Evolutionary conservation across 495 filamentous ascomycete genomes (phyloP).

Genomic region (Tuber borchii): DNA sequence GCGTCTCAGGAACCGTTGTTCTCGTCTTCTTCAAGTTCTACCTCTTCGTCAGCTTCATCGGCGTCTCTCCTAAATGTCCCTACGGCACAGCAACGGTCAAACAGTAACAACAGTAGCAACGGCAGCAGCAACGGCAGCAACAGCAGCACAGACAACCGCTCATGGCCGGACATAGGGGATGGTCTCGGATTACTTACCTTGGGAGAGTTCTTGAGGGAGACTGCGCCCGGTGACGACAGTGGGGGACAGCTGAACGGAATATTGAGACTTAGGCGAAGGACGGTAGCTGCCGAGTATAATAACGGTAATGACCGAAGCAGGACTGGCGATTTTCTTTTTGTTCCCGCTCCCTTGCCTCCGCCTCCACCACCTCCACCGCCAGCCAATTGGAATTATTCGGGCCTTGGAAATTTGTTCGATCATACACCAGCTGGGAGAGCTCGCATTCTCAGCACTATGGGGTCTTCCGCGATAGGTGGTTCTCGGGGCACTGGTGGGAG

Average conservation of each 20-base stretch:
- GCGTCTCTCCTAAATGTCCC: conserved; percentile 12
- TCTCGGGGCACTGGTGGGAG: background rate
- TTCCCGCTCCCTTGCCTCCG: background rate
- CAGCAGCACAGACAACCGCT: conserved; percentile 11
- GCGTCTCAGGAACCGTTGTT: background rate
- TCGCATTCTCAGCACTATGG: conserved; percentile 19
- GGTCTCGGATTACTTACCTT: conserved; percentile 27
- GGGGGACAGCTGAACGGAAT: conserved; percentile 31
- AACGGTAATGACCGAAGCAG: conserved; percentile 5
- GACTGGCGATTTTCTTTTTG: background rate
- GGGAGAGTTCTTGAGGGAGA: conserved; percentile 39
- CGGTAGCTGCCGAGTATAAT: conserved; percentile 13
- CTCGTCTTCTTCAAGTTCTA: conserved; percentile 22
- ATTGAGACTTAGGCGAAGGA: conserved; percentile 22
- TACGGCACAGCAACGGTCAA: conserved; percentile 19
- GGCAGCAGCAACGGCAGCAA: conserved; percentile 22
- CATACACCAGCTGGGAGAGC: conserved; percentile 33
- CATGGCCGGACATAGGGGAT: background rate
- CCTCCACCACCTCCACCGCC: background rate
- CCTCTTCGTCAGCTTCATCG: conserved; percentile 17
- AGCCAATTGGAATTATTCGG: conserved; percentile 13
- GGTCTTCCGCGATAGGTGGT: background rate
- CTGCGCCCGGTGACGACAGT: conserved; percentile 19
- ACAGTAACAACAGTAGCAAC: conserved; percentile 12
- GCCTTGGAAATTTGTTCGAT: conserved; percentile 19